Evolutionary conservation across 805 yeast species (phyloP), one percentile per base, ranked within the genome.

Genomic region (Zygoascus biomembranicola): DNA sequence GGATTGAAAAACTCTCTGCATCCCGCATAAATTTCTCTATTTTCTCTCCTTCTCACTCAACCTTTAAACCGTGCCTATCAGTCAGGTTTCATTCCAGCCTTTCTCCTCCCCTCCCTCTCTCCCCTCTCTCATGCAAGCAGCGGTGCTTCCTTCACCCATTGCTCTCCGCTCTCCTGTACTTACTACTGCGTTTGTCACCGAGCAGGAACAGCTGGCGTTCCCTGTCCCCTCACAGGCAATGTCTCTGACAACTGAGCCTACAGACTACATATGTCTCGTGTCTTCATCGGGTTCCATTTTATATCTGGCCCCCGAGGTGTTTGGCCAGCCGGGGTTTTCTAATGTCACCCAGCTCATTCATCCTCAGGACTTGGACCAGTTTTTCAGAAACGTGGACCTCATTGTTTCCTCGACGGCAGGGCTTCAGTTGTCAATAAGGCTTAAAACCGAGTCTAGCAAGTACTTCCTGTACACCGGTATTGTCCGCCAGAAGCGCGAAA

Each of bases 291-390:
- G 63, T 14, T 31, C 45, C 28, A 47, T 60, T 20, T 44, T 52
- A 23, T 57, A 47, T 45, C 32, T 53, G n/a, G 54, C 57, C n/a
- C 59, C 54, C 9, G 23, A 28, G n/a, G 26, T 46, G 10, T 46
- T 46, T 32, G 39, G 42, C 9, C 60, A 18, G 51, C 52, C 31
- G 37, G 43, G 31, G 1, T 18, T 35, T 37, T 47, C 37, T 46
- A 59, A 43, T 56, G 58, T 16, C 23, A 32, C 53, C 32, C 60
- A 57, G 52, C 53, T 49, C 51, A 13, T 60, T 43, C 63, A 59
- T 37, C 59, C 60, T 16, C 52, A 55, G 19, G 63, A 60, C 41
- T 35, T 58, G 28, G 59, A 56, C 16, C 47, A 32, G 32, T 55
- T 57, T 43, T 48, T 51, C 32, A 48, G 50, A 14, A 50, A 50